These are phyloP conservation scores for Suillus tomentosus DNA, from an alignment of 768 basidiomycete species.

Conservation along the genomic window DNA sequence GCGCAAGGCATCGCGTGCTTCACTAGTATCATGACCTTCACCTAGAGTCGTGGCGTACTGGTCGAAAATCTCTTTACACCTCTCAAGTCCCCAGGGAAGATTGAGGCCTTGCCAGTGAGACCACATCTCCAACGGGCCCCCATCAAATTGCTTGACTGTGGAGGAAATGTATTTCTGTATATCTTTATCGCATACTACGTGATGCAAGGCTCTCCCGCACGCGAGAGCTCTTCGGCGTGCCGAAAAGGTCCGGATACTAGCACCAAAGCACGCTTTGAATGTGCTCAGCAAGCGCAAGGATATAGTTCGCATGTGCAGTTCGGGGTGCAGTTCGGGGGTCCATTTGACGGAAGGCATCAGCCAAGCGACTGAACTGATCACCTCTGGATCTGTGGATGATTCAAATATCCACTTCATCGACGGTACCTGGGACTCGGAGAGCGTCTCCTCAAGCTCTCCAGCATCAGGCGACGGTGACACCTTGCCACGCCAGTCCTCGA, in stretches of 20 bases:
- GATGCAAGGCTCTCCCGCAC: slow-evolving; percentile 7
- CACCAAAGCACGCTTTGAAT: not conserved
- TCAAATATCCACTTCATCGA: slow-evolving; percentile 23
- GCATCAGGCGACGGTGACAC: not conserved
- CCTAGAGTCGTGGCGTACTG: not conserved
- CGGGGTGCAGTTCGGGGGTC: not conserved
- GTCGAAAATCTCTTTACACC: not conserved
- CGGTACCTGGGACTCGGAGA: not conserved
- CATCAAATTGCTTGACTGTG: not conserved
- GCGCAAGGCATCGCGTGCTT: slow-evolving; percentile 8
- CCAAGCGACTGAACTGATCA: slow-evolving; percentile 1
- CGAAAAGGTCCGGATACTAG: not conserved
- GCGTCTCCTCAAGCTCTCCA: not conserved
- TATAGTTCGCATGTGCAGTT: not conserved
- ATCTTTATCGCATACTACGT: not conserved
- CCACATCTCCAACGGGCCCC: not conserved
- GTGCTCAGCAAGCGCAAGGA: not conserved
- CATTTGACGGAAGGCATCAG: not conserved
- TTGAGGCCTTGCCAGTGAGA: not conserved
- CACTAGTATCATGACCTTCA: not conserved
- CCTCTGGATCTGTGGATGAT: slow-evolving; percentile 22
- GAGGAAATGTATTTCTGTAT: not conserved
- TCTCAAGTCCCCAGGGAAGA: not conserved
- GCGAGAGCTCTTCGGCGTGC: slow-evolving; percentile 4
- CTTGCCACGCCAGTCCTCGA: not conserved